Evolutionary conservation across 169 alveolate species (phyloP).

Genomic region (Plasmodium falciparum): DNA sequence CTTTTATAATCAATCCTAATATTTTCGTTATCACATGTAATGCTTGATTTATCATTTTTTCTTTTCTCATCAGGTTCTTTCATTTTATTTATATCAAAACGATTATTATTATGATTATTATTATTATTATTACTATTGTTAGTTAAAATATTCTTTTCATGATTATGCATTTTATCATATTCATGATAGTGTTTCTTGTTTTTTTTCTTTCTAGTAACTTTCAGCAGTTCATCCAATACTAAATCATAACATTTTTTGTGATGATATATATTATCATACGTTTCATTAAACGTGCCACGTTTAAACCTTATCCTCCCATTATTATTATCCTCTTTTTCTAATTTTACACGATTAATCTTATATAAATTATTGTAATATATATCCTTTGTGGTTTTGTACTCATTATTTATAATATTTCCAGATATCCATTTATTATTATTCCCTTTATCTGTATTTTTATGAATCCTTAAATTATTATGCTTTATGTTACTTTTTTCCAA

Average conservation of each 20-base stretch:
- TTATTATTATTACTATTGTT: conserved; percentile 4
- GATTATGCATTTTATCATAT: neutral
- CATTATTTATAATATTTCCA: no score
- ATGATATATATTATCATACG: neutral
- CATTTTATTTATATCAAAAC: neutral
- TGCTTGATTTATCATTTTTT: neutral
- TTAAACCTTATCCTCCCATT: no score
- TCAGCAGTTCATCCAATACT: conserved; percentile 32
- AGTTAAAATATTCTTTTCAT: neutral
- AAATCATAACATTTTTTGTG: conserved; percentile 7
- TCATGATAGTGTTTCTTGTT: neutral
- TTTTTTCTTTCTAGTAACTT: conserved; percentile 1
- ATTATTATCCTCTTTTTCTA: no score
- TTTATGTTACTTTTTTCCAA: no score
- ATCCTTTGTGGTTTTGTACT: no score
- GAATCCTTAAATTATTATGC: no score
- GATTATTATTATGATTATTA: neutral
- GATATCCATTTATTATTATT: no score
- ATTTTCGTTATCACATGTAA: neutral
- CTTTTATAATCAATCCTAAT: neutral
- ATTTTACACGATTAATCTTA: no score
- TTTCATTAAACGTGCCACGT: neutral
- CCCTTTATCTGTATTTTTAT: no score
- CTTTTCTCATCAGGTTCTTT: neutral
- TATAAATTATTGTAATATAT: no score